phyloP scores from a whole-genome alignment of 805 yeast species.

The Schwanniomyces polymorphus region DNA sequence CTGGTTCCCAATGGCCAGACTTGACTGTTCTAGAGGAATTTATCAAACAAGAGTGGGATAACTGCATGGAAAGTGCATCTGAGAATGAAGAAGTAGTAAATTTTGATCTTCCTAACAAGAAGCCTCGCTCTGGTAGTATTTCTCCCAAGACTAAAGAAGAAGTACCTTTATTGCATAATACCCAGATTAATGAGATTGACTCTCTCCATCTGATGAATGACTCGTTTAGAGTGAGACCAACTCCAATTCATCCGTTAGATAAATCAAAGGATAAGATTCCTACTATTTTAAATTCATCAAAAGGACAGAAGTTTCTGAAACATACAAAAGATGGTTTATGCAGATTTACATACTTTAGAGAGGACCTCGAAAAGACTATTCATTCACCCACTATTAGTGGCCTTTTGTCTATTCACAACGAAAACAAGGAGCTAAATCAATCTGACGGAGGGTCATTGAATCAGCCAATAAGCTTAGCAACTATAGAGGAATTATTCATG shows the following conservation, averaged over 20 bases:
- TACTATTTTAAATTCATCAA: constrained; percentile 22
- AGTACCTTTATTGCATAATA: constrained; percentile 28
- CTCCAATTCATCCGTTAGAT: constrained; percentile 75
- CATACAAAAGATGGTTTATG: constrained; percentile 24
- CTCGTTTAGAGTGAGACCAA: constrained; percentile 64
- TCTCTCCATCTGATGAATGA: constrained; percentile 40
- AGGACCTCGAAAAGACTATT: constrained; percentile 82
- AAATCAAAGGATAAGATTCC: constrained; percentile 27
- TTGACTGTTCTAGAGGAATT: constrained; percentile 71
- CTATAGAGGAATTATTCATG: constrained; percentile 23
- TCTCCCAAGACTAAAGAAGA: constrained; percentile 20
- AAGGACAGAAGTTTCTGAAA: constrained; percentile 10
- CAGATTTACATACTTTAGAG: constrained; percentile 90
- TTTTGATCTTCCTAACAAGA: constrained; percentile 24
- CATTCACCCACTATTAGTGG: constrained; percentile 91
- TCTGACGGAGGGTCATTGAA: neutral
- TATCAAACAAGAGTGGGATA: constrained; percentile 63
- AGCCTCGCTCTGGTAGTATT: neutral
- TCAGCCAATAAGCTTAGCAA: constrained; percentile 5
- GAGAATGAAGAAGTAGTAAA: constrained; percentile 22
- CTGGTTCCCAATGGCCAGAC: constrained; percentile 76
- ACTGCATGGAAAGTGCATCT: constrained; percentile 6
- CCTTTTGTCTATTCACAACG: constrained; percentile 33
- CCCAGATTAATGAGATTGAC: constrained; percentile 32
- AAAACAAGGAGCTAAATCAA: constrained; percentile 4